Evolutionary conservation across 805 yeast genomes (phyloP).

Genomic region (Teunomyces cretensis): DNA sequence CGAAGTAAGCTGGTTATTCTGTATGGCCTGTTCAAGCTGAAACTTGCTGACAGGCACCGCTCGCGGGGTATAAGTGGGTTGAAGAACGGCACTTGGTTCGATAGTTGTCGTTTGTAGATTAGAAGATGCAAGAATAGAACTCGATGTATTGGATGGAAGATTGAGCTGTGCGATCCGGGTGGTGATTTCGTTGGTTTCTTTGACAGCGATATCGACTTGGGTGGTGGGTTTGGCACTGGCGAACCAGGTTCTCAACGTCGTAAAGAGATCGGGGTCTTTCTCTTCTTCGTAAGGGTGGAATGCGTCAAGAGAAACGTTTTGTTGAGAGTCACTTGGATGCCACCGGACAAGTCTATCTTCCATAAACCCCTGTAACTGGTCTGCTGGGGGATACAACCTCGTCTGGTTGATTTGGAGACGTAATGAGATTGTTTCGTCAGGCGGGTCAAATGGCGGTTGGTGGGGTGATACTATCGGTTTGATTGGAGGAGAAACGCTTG

Average conservation of each 20-base stretch:
- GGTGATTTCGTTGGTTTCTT: not conserved
- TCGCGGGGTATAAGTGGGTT: slow-evolving; percentile 18
- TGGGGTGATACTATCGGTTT: slow-evolving; percentile 16
- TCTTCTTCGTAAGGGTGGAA: slow-evolving; percentile 31
- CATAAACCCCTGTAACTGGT: slow-evolving; percentile 24
- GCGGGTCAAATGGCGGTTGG: slow-evolving; percentile 19
- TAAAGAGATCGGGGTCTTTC: not conserved
- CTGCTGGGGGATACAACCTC: slow-evolving; percentile 12
- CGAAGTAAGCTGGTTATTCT: not conserved
- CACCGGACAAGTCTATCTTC: slow-evolving; percentile 32
- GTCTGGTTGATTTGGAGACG: slow-evolving; percentile 10
- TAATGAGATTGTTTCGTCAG: slow-evolving; percentile 1
- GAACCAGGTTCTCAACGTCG: slow-evolving; percentile 1
- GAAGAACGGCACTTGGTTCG: not conserved
- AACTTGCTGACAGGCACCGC: slow-evolving; percentile 23
- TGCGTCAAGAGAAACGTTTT: slow-evolving; percentile 22
- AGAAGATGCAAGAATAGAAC: not conserved
- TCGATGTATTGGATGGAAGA: slow-evolving; percentile 1
- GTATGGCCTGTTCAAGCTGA: slow-evolving; percentile 11
- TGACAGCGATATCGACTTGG: not conserved
- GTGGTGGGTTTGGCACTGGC: not conserved
- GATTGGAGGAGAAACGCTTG: not conserved
- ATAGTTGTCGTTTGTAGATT: not conserved
- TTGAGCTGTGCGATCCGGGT: not conserved
- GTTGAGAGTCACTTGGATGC: slow-evolving; percentile 34